Evolutionary conservation across 129 eudicot species (phyloP).

Genomic region (Logfia minima): DNA sequence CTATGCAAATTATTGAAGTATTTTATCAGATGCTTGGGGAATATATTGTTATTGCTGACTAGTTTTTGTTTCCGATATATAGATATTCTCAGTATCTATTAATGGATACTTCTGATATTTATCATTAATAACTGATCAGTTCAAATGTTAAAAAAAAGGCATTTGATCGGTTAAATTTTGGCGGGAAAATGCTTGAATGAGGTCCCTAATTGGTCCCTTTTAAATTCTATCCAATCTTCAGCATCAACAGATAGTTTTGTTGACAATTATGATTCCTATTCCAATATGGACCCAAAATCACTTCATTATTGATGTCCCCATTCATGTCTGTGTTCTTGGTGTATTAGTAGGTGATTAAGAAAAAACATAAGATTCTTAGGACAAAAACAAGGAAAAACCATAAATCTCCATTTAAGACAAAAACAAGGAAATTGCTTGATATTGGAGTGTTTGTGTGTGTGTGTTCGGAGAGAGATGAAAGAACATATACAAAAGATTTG

Average conservation of each 20-base stretch:
- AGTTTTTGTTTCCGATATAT: constrained; percentile 20
- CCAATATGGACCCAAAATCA: constrained; percentile 18
- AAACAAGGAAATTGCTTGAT: not conserved
- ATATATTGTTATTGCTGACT: constrained; percentile 22
- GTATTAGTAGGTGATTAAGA: constrained; percentile 1
- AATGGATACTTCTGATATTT: constrained; percentile 19
- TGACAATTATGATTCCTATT: constrained; percentile 23
- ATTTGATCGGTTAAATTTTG: constrained; percentile 7
- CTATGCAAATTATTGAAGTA: constrained; percentile 30
- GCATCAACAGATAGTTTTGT: not conserved
- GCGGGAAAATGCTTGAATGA: constrained; percentile 14
- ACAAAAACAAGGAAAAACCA: not conserved
- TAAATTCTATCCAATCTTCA: constrained; percentile 19
- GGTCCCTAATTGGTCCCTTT: constrained; percentile 18
- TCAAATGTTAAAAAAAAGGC: not conserved
- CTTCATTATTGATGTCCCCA: constrained; percentile 12
- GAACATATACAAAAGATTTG: constrained; percentile 19
- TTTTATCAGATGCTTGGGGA: constrained; percentile 24
- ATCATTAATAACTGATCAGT: not conserved
- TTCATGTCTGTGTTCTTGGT: constrained; percentile 10
- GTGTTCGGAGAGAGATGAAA: constrained; percentile 11
- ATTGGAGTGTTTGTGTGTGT: not conserved
- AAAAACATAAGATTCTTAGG: not conserved
- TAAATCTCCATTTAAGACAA: not conserved
- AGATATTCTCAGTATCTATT: constrained; percentile 26